Evolutionary conservation across 2,329 filamentous ascomycete genomes (phyloP), one percentile per base, ranked within the genome.

Genomic region (Clarireedia monteithiana): DNA sequence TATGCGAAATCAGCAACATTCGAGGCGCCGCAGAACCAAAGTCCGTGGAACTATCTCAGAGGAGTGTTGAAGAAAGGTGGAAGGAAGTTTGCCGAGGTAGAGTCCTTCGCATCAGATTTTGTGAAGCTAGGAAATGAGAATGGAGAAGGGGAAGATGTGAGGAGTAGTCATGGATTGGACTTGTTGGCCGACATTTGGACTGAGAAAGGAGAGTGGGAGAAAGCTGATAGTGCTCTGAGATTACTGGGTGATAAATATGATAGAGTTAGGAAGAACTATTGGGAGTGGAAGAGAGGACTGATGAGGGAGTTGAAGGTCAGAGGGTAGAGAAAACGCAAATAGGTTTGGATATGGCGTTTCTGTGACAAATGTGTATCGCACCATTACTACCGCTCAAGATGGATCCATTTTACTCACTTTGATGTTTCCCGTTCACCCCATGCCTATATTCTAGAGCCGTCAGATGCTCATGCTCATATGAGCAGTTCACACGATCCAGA

Each of bases 1-100:
- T 95, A 86, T 68, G 83, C 88, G 6, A 79, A 89, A 73, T 76
- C 79, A 48, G 88, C 88, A 68, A 89, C 95, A 59, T 71, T 75
- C 36, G 75, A 87, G 60, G 91, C 91, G 42, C 94, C 94, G 47
- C 91, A 97, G 77, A 99, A 97, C 71, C 88, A 91, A 70, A 92
- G 88, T 63, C 82, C 91, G 1, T 99, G 94, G 94, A 94, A 91
- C 71, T 99, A 96, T 71, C 75, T 96, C 14, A 77, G 84, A 34
- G 94, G 89, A 3, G 83, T 90, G 48, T 70, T 95, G 58, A 77
- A 78, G 57, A 88, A 89, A 66, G 83, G 82, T 1, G 83, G 78
- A 0, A 70, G 84, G 30, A 65, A 71, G 49, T 66, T 84, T 27
- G 69, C 62, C 1, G 71, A 68, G 1, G 70, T 78, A 5, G 73